These are phyloP conservation scores for Chara braunii DNA, from an alignment of 139 green algal species.

Conservation along the genomic window DNA sequence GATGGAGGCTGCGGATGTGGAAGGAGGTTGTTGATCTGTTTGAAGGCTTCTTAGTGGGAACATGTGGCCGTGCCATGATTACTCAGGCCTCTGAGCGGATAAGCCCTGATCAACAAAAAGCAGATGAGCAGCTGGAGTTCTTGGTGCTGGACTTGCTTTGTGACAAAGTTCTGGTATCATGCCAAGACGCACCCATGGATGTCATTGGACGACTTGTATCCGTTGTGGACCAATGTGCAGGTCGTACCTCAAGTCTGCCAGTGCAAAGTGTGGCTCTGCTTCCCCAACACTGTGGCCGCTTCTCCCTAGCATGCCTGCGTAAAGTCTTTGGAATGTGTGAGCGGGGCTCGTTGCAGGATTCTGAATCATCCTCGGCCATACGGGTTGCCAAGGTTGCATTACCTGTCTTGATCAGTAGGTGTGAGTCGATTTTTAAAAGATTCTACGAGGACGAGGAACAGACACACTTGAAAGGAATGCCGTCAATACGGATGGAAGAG, in stretches of 20 bases:
- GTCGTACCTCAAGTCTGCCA: slow-evolving; percentile 5
- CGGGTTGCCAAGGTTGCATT: slow-evolving; percentile 57
- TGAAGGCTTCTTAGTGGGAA: slow-evolving; percentile 28
- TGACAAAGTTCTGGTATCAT: slow-evolving; percentile 57
- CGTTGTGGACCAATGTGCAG: slow-evolving; percentile 54
- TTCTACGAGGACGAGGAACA: slow-evolving; percentile 16
- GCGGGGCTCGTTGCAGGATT: no score
- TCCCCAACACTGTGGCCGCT: slow-evolving; percentile 46
- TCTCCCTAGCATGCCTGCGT: slow-evolving; percentile 65
- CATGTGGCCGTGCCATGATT: slow-evolving; percentile 15
- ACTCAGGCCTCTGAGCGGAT: no score
- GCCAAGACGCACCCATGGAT: slow-evolving; percentile 45
- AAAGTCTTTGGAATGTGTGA: slow-evolving; percentile 78
- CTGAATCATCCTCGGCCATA: slow-evolving; percentile 2
- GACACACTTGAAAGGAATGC: slow-evolving; percentile 5
- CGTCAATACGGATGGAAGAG: slow-evolving; percentile 20
- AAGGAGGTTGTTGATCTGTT: slow-evolving; percentile 27
- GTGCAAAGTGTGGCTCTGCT: slow-evolving; percentile 11
- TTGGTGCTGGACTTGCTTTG: slow-evolving; percentile 65
- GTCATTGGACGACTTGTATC: slow-evolving; percentile 53
- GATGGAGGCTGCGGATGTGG: slow-evolving; percentile 21
- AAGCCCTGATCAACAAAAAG: no score
- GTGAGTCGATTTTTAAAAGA: slow-evolving; percentile 46
- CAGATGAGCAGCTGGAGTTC: slow-evolving; percentile 56
- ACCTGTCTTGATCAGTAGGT: slow-evolving; percentile 60